These are phyloP conservation scores for Acacia acuminata DNA, from an alignment of 306 rosid genomes.

Conservation along the genomic window DNA sequence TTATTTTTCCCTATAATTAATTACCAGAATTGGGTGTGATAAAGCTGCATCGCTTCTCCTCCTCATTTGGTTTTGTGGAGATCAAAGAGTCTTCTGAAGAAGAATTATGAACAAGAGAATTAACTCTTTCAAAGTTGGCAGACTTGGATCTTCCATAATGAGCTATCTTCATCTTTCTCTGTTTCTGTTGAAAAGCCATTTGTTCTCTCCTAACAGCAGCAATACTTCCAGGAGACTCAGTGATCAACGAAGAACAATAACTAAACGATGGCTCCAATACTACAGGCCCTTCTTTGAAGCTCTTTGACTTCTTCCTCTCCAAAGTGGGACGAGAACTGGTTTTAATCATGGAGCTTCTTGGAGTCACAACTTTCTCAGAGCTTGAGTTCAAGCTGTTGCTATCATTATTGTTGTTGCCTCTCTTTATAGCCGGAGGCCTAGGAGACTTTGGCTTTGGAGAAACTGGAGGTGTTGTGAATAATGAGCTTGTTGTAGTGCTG, in stretches of 20 bases:
- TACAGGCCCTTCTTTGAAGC: slow-evolving; percentile 64
- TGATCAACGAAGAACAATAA: slow-evolving; percentile 77
- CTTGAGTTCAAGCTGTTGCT: slow-evolving; percentile 63
- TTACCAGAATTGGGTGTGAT: slow-evolving; percentile 92
- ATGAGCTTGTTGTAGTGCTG: slow-evolving; percentile 12
- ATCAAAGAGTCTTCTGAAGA: slow-evolving; percentile 13
- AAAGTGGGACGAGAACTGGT: slow-evolving; percentile 48
- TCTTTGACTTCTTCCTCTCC: slow-evolving; percentile 89
- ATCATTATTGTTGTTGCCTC: slow-evolving; percentile 61
- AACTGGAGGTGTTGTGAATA: slow-evolving; percentile 55
- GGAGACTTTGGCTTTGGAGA: slow-evolving; percentile 85
- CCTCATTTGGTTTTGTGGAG: slow-evolving; percentile 45
- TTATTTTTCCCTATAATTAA: neutral
- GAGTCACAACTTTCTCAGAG: slow-evolving; percentile 61
- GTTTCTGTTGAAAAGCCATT: slow-evolving; percentile 85
- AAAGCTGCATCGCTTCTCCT: slow-evolving; percentile 88
- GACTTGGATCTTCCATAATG: slow-evolving; percentile 99
- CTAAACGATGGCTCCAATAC: slow-evolving; percentile 60
- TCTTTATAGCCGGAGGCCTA: slow-evolving; percentile 70
- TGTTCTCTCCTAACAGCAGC: slow-evolving; percentile 95
- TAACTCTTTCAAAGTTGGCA: slow-evolving; percentile 70
- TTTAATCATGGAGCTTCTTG: slow-evolving; percentile 41
- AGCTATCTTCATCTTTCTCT: slow-evolving; percentile 86
- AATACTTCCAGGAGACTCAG: slow-evolving; percentile 92
- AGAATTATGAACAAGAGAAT: slow-evolving; percentile 44